These are phyloP conservation scores for Elsinoe necatrix DNA, from an alignment of 2,329 filamentous ascomycete species.

Conservation along the genomic window DNA sequence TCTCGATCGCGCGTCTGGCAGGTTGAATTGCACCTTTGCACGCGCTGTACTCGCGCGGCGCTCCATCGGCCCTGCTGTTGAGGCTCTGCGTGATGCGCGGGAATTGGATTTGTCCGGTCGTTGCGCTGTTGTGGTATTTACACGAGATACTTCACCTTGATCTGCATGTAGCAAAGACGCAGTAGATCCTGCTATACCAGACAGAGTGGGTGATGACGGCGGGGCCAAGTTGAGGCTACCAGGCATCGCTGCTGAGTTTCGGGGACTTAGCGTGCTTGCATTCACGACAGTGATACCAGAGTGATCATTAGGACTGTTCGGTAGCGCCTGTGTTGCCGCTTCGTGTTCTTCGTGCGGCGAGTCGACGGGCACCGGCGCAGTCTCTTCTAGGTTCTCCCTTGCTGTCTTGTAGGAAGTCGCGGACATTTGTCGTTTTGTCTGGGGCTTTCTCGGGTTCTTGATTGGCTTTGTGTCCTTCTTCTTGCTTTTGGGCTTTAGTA, in stretches of 20 bases:
- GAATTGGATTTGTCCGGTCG: background rate
- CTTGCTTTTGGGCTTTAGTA: slow-evolving; percentile 2
- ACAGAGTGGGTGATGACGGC: slow-evolving; percentile 11
- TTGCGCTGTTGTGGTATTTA: background rate
- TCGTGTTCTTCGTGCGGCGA: slow-evolving; percentile 2
- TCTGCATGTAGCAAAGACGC: slow-evolving; percentile 5
- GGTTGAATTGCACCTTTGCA: slow-evolving; percentile 34
- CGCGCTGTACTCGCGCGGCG: background rate
- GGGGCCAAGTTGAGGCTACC: slow-evolving; percentile 13
- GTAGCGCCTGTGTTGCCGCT: background rate
- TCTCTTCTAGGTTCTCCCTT: slow-evolving; percentile 10
- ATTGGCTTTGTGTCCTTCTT: slow-evolving; percentile 20
- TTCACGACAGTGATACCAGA: background rate
- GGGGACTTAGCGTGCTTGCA: background rate
- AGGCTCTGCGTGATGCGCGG: background rate
- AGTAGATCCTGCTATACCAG: slow-evolving; percentile 13
- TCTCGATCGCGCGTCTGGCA: slow-evolving; percentile 32
- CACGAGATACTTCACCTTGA: background rate
- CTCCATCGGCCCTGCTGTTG: background rate
- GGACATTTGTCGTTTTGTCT: slow-evolving; percentile 5
- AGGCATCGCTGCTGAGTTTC: slow-evolving; percentile 8
- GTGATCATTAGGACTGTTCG: background rate
- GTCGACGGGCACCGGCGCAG: background rate
- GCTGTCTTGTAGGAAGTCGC: slow-evolving; percentile 16
- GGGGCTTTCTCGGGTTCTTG: background rate